These are phyloP conservation scores for Parvularia atlantis DNA, from an alignment of 78 protist species.

Conservation along the genomic window DNA sequence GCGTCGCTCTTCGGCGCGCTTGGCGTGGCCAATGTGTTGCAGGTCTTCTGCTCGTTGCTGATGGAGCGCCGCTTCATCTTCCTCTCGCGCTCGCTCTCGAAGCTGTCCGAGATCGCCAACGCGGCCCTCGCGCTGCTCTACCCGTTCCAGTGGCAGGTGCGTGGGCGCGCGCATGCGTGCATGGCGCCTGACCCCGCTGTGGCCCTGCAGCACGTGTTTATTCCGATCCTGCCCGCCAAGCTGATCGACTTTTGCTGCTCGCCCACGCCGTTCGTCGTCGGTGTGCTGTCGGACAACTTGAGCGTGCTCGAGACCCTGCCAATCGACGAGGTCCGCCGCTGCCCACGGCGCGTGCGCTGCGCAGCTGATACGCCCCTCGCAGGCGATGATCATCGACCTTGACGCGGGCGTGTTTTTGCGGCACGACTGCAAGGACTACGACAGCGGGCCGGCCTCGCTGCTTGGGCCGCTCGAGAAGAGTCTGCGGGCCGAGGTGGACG, in stretches of 20 bases:
- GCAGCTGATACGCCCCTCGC: too few species aligned
- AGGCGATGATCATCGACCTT: not conserved
- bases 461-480: not conserved
- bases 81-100: not conserved
- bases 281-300: slow-evolving; percentile 6
- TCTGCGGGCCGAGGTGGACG: not conserved
- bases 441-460: not conserved
- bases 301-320: not conserved
- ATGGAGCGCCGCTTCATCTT: slow-evolving; percentile 10
- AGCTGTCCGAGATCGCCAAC: not conserved
- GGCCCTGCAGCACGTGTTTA: slow-evolving; percentile 32
- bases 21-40: not conserved
- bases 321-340: not conserved
- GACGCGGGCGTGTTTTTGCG: not conserved
- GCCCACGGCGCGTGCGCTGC: too few species aligned
- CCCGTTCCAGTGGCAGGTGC: slow-evolving; percentile 10
- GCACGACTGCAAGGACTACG: not conserved
- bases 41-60: not conserved
- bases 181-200: too few species aligned
- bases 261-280: slow-evolving; percentile 37
- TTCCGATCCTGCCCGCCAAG: slow-evolving; percentile 25
- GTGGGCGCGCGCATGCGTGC: too few species aligned
- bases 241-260: slow-evolving; percentile 27
- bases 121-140: not conserved
- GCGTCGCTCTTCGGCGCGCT: slow-evolving; percentile 1